Conservation (phyloP, 306 rosid species). For the Dryas drummondii region DNA sequence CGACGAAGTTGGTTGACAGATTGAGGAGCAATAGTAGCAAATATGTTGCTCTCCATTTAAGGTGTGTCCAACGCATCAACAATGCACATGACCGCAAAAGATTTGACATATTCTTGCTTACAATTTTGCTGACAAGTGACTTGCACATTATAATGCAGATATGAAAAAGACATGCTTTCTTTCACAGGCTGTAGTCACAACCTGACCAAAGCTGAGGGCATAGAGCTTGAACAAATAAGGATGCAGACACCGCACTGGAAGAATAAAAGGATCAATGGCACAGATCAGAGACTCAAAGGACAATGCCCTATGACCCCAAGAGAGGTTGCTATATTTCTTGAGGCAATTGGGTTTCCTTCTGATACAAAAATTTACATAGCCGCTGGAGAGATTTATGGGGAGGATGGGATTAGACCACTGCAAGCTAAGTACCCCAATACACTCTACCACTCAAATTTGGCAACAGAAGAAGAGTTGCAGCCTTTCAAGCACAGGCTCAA, state of each 20-base stretch:
- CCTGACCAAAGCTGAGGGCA: constrained; percentile 38
- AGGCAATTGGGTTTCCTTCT: constrained; percentile 65
- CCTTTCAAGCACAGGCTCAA: constrained; percentile 45
- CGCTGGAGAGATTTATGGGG: constrained; percentile 56
- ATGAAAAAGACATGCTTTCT: constrained; percentile 83
- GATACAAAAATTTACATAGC: constrained; percentile 56
- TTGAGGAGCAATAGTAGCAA: constrained; percentile 33
- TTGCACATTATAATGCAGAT: constrained; percentile 32
- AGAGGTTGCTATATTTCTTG: constrained; percentile 61
- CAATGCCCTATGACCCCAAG: constrained; percentile 81
- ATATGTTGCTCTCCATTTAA: constrained; percentile 68
- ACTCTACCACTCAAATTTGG: constrained; percentile 45
- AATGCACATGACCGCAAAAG: background rate
- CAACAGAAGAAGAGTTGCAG: constrained; percentile 52
- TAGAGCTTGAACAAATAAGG: constrained; percentile 44
- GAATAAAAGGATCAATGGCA: constrained; percentile 48
- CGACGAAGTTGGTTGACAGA: constrained; percentile 48
- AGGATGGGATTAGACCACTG: constrained; percentile 38
- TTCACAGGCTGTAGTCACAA: constrained; percentile 75
- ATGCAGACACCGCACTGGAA: constrained; percentile 57
- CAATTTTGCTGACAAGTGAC: background rate
- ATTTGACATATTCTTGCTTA: background rate
- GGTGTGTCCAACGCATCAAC: constrained; percentile 27
- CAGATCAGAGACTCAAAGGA: constrained; percentile 41
- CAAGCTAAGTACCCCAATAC: constrained; percentile 48